These are phyloP conservation scores for Modicella reniformis DNA, from an alignment of 371 early-diverging fungal species.

Conservation along the genomic window DNA sequence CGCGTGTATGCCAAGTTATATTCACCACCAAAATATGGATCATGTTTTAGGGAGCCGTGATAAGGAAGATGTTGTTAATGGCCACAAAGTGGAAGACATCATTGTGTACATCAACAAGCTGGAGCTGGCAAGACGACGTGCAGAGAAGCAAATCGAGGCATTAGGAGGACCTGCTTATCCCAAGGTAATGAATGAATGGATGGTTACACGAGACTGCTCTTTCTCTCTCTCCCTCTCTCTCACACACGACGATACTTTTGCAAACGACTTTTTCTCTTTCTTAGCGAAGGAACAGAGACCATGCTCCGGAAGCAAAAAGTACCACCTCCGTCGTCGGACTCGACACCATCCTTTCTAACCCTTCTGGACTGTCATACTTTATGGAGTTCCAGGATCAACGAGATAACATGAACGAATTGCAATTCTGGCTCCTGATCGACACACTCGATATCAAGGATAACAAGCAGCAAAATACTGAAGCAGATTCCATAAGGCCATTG, in stretches of 20 bases:
- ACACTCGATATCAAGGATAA: constrained; percentile 62
- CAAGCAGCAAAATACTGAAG: constrained; percentile 8
- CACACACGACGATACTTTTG: not conserved
- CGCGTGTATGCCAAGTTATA: no score
- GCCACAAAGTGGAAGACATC: constrained; percentile 81
- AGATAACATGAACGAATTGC: constrained; percentile 71
- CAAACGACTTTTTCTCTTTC: not conserved
- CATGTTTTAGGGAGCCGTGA: constrained; percentile 65
- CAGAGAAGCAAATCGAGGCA: constrained; percentile 77
- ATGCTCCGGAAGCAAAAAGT: constrained; percentile 27
- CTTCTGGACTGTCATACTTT: constrained; percentile 77
- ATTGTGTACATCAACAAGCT: constrained; percentile 78
- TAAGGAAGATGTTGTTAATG: constrained; percentile 81
- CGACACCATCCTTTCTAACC: constrained; percentile 59
- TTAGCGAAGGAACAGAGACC: constrained; percentile 31
- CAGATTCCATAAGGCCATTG: not conserved
- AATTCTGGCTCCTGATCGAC: constrained; percentile 82
- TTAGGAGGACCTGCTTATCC: constrained; percentile 67
- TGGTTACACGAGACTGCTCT: no score
- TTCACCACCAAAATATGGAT: not conserved
- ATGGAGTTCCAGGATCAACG: constrained; percentile 85
- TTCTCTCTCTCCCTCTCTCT: not conserved
- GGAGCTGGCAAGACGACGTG: constrained; percentile 74
- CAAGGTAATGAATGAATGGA: constrained; percentile 45
- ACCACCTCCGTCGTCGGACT: constrained; percentile 27